These are phyloP conservation scores for Leptographium flavum DNA, from an alignment of 2,329 filamentous ascomycete genomes.

Conservation along the genomic window DNA sequence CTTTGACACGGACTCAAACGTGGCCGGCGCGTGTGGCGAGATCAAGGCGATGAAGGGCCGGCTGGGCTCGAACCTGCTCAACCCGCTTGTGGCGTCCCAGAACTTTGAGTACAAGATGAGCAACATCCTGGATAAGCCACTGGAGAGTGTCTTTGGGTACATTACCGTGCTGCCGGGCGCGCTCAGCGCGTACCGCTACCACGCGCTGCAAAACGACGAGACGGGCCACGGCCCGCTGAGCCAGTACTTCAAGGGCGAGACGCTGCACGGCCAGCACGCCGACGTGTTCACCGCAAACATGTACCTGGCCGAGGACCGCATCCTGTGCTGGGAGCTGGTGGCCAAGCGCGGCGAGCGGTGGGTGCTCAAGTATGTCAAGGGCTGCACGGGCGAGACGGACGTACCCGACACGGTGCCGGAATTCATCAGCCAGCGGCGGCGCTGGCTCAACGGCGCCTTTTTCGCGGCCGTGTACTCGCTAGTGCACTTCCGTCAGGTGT, in stretches of 20 bases:
- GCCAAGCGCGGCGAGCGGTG: slow-evolving; percentile 89
- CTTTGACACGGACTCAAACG: slow-evolving; percentile 94
- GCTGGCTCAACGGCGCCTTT: slow-evolving; percentile 98
- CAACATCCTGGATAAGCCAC: slow-evolving; percentile 92
- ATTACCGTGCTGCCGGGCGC: slow-evolving; percentile 95
- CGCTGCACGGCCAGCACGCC: slow-evolving; percentile 85
- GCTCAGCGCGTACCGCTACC: slow-evolving; percentile 87
- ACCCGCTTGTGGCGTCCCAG: slow-evolving; percentile 88
- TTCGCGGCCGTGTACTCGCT: slow-evolving; percentile 97
- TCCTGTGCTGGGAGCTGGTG: slow-evolving; percentile 87
- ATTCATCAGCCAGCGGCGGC: slow-evolving; percentile 88
- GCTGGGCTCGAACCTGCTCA: slow-evolving; percentile 68
- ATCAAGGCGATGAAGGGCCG: slow-evolving; percentile 95
- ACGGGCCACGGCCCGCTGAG: slow-evolving; percentile 89
- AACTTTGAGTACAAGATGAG: slow-evolving; percentile 99
- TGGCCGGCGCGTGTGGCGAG: slow-evolving; percentile 91
- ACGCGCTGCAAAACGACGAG: slow-evolving; percentile 91
- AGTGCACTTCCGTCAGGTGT: slow-evolving; percentile 87
- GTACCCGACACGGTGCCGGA: slow-evolving; percentile 94
- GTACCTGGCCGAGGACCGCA: slow-evolving; percentile 83
- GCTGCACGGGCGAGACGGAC: slow-evolving; percentile 92
- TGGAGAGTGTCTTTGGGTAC: slow-evolving; percentile 95
- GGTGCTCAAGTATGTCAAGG: slow-evolving; percentile 97
- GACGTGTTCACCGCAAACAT: slow-evolving; percentile 59
- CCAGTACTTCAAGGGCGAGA: slow-evolving; percentile 99